phyloP scores from a whole-genome alignment of 805 yeast genomes.

The Candida maesae region DNA sequence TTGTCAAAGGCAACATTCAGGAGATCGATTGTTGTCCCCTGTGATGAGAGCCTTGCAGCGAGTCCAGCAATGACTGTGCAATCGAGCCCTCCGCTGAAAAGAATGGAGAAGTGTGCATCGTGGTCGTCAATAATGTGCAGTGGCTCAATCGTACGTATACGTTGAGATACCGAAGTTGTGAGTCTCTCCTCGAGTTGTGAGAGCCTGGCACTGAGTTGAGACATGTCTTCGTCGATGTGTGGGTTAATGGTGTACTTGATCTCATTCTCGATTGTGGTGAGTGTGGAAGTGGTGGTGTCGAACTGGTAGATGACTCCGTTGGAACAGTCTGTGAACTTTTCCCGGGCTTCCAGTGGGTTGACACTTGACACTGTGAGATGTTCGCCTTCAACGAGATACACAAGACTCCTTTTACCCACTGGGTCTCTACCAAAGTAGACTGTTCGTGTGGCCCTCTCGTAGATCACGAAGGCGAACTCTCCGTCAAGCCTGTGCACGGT shows the following conservation, averaged over 20 bases:
- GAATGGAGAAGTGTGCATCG: conserved; percentile 45
- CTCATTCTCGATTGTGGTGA: conserved; percentile 19
- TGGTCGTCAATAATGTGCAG: conserved; percentile 31
- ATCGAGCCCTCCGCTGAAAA: conserved; percentile 95
- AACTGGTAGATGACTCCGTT: conserved; percentile 47
- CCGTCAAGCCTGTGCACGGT: conserved; percentile 56
- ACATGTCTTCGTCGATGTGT: conserved; percentile 20
- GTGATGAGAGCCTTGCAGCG: conserved; percentile 32
- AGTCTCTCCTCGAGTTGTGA: conserved; percentile 30
- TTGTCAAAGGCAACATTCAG: conserved; percentile 91
- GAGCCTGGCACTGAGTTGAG: conserved; percentile 10
- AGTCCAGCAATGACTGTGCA: conserved; percentile 77
- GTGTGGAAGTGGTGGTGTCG: conserved; percentile 25
- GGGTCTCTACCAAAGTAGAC: conserved; percentile 81
- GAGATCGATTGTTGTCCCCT: conserved; percentile 54
- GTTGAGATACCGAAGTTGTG: conserved; percentile 37
- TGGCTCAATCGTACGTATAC: conserved; percentile 63
- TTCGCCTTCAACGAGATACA: conserved; percentile 35
- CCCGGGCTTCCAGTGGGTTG: conserved; percentile 30
- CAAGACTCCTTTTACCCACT: conserved; percentile 76
- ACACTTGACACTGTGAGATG: conserved; percentile 48
- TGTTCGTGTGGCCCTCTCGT: conserved; percentile 36
- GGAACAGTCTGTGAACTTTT: conserved; percentile 48
- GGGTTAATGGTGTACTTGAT: conserved; percentile 21
- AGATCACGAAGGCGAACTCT: conserved; percentile 68